Conservation (phyloP, 352 stramenopile genomes). For the Elongisporangium undulatum region DNA sequence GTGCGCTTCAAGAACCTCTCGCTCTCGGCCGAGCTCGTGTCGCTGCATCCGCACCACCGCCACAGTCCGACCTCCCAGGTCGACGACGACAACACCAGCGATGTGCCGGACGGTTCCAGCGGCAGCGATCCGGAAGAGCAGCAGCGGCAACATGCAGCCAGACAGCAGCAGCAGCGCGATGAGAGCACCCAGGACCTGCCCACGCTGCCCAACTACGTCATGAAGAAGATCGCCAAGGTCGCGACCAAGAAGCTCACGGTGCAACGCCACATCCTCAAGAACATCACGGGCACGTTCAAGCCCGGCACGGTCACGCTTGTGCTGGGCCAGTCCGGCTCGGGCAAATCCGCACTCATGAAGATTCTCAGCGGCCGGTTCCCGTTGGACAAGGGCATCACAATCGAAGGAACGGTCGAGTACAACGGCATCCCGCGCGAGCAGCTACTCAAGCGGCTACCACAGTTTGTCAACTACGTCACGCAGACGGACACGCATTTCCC, state of each 20-base stretch:
- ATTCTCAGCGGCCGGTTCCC: slow-evolving; percentile 48
- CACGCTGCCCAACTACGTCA: slow-evolving; percentile 44
- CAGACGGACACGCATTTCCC: slow-evolving; percentile 47
- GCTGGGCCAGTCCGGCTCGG: slow-evolving; percentile 41
- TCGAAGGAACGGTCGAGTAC: slow-evolving; percentile 48
- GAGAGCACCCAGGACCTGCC: slow-evolving; percentile 25
- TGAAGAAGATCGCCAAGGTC: slow-evolving; percentile 26
- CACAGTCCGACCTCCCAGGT: not conserved
- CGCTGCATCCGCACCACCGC: slow-evolving; percentile 9
- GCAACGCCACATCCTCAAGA: slow-evolving; percentile 34
- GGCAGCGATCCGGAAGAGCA: slow-evolving; percentile 3
- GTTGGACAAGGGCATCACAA: slow-evolving; percentile 27
- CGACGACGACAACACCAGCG: slow-evolving; percentile 10
- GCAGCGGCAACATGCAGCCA: too few species aligned
- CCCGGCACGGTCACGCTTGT: slow-evolving; percentile 53
- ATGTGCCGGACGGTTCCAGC: slow-evolving; percentile 3
- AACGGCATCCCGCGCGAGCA: slow-evolving; percentile 29
- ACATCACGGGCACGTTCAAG: slow-evolving; percentile 36
- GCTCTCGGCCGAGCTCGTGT: slow-evolving; percentile 36
- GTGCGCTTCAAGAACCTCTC: slow-evolving; percentile 49
- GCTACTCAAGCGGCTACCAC: slow-evolving; percentile 31
- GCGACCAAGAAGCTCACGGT: slow-evolving; percentile 32
- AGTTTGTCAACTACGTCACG: slow-evolving; percentile 47
- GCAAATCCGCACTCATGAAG: slow-evolving; percentile 59
- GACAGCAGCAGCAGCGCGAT: slow-evolving; percentile 1